Base-by-base conservation (phyloP, 116 monocot genomes). In the Cymodocea nodosa region DNA sequence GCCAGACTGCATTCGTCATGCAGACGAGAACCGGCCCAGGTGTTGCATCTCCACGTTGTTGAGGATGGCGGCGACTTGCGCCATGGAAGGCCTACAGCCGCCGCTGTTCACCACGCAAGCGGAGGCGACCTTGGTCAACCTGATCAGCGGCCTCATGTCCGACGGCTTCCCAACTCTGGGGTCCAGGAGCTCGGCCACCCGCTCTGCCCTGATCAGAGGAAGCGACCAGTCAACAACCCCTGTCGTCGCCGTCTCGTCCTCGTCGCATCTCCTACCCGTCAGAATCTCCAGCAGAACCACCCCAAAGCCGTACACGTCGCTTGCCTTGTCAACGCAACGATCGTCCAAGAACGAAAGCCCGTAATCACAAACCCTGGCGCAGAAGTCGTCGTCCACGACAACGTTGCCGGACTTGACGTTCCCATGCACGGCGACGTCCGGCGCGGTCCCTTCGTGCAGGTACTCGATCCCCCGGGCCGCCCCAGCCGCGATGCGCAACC, bases 51-150 rank as follows among this genome's bases (percentile, higher is more conserved):
- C 77, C 70, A 84, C 59, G 65, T 68, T 80, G 58, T 74, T 71
- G 35, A 84, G 75, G 44, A 84, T 80, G 36, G 71, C 74, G 2
- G 74, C 74, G 48, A 77, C 80, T 50, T 84, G 77, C 17, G 34
- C 67, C 24, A 77, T 80, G 18, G 59, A 56, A 35, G 80, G 84
- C 63, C 84, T 62, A 17, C 71, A 66, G 57, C 22, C 59, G 60
- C 80, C 59, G 4, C 70, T 74, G 39, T 84, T 80, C 2, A 77
- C 74, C n/a, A 84, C 84, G 44, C 84, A 80, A 14, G 76, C 74
- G 8, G 77, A 64, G 0, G 80, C 84, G 68, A 74, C 80, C 68
- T 68, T 80, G 6, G 84, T 80, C 70, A 80, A 73, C 71, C 84
- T 70, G 8, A 51, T 60, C 68, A 77, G 56, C 0, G 35, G 15